Evolutionary conservation across 2,329 filamentous ascomycete genomes (phyloP).

Genomic region (Colletotrichum gigasporum): DNA sequence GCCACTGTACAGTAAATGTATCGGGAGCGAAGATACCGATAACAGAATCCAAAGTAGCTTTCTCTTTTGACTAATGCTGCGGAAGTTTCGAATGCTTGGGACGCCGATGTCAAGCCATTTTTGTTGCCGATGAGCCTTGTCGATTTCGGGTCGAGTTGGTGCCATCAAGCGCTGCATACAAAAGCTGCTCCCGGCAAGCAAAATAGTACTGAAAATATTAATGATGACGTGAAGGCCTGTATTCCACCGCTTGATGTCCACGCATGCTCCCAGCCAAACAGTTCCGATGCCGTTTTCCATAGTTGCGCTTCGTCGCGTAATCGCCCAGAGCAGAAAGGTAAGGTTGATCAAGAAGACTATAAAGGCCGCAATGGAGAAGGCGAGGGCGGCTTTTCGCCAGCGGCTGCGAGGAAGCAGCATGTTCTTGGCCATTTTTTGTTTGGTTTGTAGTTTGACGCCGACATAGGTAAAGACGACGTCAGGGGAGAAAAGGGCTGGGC

Average conservation of each 20-base stretch:
- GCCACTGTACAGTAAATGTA: neutral
- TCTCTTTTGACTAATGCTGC: slow-evolving; percentile 22
- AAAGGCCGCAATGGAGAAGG: neutral
- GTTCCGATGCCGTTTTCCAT: neutral
- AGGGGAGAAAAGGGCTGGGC: too few species aligned
- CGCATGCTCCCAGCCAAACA: neutral
- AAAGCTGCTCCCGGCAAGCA: slow-evolving; percentile 47
- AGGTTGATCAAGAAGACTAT: neutral
- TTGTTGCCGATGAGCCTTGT: slow-evolving; percentile 32
- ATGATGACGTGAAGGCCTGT: slow-evolving; percentile 39
- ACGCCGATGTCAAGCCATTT: slow-evolving; percentile 38
- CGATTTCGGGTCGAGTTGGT: slow-evolving; percentile 43
- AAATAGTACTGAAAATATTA: slow-evolving; percentile 40
- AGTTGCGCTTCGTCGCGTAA: neutral
- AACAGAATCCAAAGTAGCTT: neutral
- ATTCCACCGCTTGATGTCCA: neutral
- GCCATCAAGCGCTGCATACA: slow-evolving; percentile 47
- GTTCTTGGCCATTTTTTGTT: too few species aligned
- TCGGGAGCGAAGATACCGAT: neutral
- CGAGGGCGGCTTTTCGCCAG: neutral
- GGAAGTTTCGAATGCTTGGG: slow-evolving; percentile 33
- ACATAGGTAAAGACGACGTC: too few species aligned
- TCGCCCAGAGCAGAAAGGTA: neutral
- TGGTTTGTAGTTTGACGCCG: too few species aligned
- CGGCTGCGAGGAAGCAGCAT: neutral